phyloP scores from a whole-genome alignment of 1,284 basidiomycete genomes.

The Exobasidium rhododendri region DNA sequence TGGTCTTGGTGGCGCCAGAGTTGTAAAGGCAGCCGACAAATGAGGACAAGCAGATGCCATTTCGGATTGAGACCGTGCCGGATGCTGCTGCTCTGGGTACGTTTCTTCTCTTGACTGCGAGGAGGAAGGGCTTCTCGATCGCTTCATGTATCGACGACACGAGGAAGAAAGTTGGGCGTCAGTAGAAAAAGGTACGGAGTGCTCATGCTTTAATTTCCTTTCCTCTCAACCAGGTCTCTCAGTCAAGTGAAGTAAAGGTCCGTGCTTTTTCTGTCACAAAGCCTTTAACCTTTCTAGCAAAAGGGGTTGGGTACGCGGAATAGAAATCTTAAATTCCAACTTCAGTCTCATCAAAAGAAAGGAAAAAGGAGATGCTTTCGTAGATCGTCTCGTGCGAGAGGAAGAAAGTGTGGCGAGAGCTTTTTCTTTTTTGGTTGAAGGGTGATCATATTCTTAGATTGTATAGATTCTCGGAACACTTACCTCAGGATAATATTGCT shows the following conservation, averaged over 20 bases:
- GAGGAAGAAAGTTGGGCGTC: background rate
- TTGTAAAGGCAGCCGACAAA: conserved; percentile 30
- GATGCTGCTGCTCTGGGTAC: background rate
- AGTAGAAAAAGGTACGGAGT: background rate
- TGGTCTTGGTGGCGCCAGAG: conserved; percentile 33
- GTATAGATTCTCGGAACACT: no score
- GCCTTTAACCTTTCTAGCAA: no score
- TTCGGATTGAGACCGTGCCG: no score
- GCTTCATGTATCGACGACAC: background rate
- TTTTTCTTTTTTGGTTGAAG: background rate
- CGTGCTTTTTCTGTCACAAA: conserved; percentile 1
- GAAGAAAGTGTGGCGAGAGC: background rate
- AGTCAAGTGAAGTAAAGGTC: background rate
- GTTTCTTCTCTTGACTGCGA: background rate
- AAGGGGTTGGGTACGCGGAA: no score
- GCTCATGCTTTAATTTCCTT: no score
- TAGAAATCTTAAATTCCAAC: no score
- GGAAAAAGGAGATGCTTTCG: no score
- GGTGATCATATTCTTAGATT: no score
- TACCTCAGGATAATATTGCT: no score
- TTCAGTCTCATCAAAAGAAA: no score
- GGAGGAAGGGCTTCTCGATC: conserved; percentile 1
- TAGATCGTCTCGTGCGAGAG: background rate
- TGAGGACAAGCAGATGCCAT: conserved; percentile 41
- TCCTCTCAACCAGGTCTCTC: no score